These are phyloP conservation scores for Aspergillus campestris DNA, from an alignment of 495 filamentous ascomycete species.

Conservation along the genomic window DNA sequence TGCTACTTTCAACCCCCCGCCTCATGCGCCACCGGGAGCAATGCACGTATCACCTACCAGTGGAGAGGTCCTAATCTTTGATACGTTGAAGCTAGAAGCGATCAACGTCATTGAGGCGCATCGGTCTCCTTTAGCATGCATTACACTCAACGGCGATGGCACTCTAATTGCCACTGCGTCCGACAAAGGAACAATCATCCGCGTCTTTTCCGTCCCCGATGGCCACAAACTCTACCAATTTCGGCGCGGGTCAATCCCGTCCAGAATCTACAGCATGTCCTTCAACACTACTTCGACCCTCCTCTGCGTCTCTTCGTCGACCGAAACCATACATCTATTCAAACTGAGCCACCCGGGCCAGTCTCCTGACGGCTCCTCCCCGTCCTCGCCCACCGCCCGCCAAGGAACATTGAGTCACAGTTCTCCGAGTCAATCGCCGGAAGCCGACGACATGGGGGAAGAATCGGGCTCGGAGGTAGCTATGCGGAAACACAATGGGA, in stretches of 20 bases:
- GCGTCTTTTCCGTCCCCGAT: conserved; percentile 83
- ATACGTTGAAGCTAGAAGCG: conserved; percentile 75
- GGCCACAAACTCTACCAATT: conserved; percentile 94
- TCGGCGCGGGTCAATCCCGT: conserved; percentile 85
- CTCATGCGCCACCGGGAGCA: conserved; percentile 75
- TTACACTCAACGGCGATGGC: conserved; percentile 85
- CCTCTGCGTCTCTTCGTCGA: conserved; percentile 89
- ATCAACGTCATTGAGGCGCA: conserved; percentile 92
- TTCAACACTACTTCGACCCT: conserved; percentile 92
- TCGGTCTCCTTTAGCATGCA: conserved; percentile 80
- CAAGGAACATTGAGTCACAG: conserved; percentile 34
- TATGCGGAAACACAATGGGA: conserved; percentile 48
- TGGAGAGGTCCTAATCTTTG: conserved; percentile 90
- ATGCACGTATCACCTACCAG: conserved; percentile 69
- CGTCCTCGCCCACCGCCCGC: conserved; percentile 22
- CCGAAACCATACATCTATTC: conserved; percentile 97
- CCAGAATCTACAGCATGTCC: conserved; percentile 96
- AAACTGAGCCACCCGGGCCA: conserved; percentile 49
- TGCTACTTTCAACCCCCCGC: conserved; percentile 55
- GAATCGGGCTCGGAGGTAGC: conserved; percentile 25
- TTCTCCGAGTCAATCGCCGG: conserved; percentile 29
- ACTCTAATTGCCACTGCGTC: conserved; percentile 92
- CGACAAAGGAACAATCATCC: conserved; percentile 94
- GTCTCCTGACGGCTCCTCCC: conserved; percentile 21
- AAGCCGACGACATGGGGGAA: conserved; percentile 24